Evolutionary conservation across 305 asterid genomes (phyloP).

Genomic region (Fraxinus greggii): DNA sequence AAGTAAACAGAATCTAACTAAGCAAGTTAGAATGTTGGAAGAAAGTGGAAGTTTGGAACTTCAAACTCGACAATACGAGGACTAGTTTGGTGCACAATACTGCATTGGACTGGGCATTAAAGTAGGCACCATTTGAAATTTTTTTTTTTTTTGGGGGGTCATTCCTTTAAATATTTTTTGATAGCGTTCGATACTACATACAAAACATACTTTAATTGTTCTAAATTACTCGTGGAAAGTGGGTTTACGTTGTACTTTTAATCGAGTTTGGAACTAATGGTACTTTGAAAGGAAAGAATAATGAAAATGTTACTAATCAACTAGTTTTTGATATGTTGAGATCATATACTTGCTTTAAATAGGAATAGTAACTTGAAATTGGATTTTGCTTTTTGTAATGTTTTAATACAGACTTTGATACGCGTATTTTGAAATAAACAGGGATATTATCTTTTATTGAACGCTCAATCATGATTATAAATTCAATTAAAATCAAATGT

Average conservation of each 20-base stretch:
- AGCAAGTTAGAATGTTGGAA: conserved; percentile 44
- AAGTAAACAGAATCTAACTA: conserved; percentile 44
- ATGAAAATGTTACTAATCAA: background rate
- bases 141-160: background rate
- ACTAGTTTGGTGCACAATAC: background rate
- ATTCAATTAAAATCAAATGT: too few species aligned
- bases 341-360: background rate
- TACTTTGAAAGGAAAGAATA: background rate
- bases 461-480: too few species aligned
- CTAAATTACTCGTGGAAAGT: background rate
- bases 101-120: background rate
- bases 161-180: background rate
- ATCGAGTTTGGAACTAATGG: background rate
- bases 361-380: background rate
- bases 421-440: background rate
- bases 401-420: background rate
- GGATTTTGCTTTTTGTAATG: background rate
- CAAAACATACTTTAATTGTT: background rate
- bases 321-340: background rate
- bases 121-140: background rate
- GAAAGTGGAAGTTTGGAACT: conserved; percentile 22
- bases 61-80: background rate
- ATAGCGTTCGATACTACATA: background rate
- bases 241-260: background rate
- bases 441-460: background rate